Percentiles rank a stretch among this genome's conserved stretches.
These are phyloP conservation scores for Fusarium praegraminearum DNA, from an alignment of 2,329 filamentous ascomycete genomes.

Conservation along the genomic window DNA sequence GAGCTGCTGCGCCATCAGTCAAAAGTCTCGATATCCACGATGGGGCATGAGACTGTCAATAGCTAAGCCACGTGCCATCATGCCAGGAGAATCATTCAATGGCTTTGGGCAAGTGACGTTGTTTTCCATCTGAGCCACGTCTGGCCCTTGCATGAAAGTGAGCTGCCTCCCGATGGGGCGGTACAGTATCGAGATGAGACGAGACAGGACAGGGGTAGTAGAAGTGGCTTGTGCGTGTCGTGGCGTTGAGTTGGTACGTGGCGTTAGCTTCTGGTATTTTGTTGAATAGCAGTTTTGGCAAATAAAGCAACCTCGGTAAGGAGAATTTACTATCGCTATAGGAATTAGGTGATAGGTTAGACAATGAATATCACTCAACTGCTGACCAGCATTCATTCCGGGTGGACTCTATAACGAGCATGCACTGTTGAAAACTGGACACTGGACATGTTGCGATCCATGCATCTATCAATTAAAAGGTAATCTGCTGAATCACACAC, in stretches of 20 bases:
- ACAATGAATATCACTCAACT: neutral
- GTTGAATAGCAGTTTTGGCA: neutral
- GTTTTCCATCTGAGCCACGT: slow-evolving; percentile 37
- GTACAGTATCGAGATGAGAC: slow-evolving; percentile 12
- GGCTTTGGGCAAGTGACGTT: slow-evolving; percentile 37
- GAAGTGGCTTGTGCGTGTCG: slow-evolving; percentile 21
- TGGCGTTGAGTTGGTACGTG: slow-evolving; percentile 23
- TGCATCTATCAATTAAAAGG: neutral
- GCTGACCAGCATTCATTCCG: neutral
- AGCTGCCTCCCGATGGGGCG: slow-evolving; percentile 39
- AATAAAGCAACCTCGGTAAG: neutral
- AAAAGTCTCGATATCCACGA: slow-evolving; percentile 1
- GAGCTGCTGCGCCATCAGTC: slow-evolving; percentile 33
- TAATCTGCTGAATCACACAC: neutral
- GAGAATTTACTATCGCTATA: neutral
- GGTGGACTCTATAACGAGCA: neutral
- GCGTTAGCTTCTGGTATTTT: slow-evolving; percentile 17
- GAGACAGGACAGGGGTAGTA: slow-evolving; percentile 6
- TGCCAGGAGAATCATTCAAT: slow-evolving; percentile 19
- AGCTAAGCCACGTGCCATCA: slow-evolving; percentile 25
- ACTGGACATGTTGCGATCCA: too few relatives aligned
- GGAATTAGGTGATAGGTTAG: neutral
- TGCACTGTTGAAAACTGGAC: neutral
- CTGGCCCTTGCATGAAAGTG: slow-evolving; percentile 30
- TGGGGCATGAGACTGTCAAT: neutral